phyloP scores from a whole-genome alignment of 441 rosid genomes.

The Populus hybrid region DNA sequence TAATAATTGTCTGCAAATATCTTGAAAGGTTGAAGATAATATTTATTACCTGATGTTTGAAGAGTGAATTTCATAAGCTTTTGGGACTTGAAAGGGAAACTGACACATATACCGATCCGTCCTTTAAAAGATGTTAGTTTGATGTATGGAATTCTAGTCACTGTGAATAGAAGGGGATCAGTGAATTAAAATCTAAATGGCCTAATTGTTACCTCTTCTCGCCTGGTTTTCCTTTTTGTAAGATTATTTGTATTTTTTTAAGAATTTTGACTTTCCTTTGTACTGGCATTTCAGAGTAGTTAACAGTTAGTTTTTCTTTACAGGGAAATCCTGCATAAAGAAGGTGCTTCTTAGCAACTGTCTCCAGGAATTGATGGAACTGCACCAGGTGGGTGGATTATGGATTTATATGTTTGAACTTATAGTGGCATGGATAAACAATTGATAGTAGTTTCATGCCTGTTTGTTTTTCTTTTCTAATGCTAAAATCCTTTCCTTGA shows the following conservation, averaged over 20 bases:
- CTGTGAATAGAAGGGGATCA: not conserved
- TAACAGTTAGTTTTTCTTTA: conserved; percentile 20
- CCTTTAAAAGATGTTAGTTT: not conserved
- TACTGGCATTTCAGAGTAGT: not conserved
- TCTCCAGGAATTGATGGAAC: conserved; percentile 98
- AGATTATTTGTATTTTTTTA: not conserved
- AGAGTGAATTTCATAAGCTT: not conserved
- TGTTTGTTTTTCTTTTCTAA: not conserved
- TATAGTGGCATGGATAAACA: not conserved
- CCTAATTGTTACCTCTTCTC: not conserved
- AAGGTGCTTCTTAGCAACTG: conserved; percentile 95
- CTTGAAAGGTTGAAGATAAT: not conserved
- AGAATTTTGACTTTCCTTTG: not conserved
- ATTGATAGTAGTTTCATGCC: not conserved
- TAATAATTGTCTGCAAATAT: not conserved
- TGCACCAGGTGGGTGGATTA: conserved; percentile 70
- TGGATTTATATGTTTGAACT: conserved; percentile 2
- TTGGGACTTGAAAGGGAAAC: not conserved
- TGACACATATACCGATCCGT: not conserved
- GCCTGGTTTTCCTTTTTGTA: not conserved
- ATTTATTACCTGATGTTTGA: no score
- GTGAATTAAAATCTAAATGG: not conserved
- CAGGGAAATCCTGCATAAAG: conserved; percentile 98
- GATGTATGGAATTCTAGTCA: not conserved
- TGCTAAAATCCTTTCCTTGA: not conserved